phyloP scores from a whole-genome alignment of 352 stramenopile species.

The Phytophthora quininea region DNA sequence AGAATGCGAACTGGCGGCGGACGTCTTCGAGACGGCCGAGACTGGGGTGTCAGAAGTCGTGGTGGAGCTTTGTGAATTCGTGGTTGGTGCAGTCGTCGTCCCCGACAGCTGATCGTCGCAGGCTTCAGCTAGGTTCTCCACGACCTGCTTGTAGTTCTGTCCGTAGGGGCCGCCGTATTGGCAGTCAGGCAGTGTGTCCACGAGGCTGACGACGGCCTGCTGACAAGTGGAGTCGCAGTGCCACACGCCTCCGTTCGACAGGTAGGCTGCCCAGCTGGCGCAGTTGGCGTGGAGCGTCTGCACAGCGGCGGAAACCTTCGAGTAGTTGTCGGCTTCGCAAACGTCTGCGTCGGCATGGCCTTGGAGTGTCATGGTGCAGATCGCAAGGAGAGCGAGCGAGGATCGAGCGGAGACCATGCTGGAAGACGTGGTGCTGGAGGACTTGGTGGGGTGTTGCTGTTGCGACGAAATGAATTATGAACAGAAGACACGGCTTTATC shows the following conservation, averaged over 20 bases:
- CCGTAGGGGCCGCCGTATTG: constrained; percentile 18
- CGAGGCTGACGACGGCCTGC: constrained; percentile 12
- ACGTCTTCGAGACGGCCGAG: constrained; percentile 9
- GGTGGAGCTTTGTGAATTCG: not conserved
- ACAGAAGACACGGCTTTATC: not conserved
- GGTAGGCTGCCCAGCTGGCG: constrained; percentile 16
- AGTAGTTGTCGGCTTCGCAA: constrained; percentile 6
- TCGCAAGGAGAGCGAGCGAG: not conserved
- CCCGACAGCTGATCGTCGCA: not conserved
- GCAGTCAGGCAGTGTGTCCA: constrained; percentile 13
- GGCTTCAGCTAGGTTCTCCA: constrained; percentile 4
- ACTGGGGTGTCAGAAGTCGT: not conserved
- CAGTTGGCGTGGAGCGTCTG: constrained; percentile 15
- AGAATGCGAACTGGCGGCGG: not conserved
- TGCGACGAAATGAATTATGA: constrained; percentile 7
- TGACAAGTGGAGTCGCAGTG: constrained; percentile 18
- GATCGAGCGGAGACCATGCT: constrained; percentile 10
- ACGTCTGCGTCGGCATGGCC: not conserved
- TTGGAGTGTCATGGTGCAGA: not conserved
- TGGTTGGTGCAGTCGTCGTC: not conserved
- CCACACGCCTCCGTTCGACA: constrained; percentile 19
- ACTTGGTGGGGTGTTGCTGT: constrained; percentile 10
- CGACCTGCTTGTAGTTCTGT: constrained; percentile 19
- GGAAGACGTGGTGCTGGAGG: not conserved
- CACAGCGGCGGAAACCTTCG: not conserved